These are phyloP conservation scores for Alisma plantagoaquatica DNA, from an alignment of 106 monocot genomes.

Conservation along the genomic window DNA sequence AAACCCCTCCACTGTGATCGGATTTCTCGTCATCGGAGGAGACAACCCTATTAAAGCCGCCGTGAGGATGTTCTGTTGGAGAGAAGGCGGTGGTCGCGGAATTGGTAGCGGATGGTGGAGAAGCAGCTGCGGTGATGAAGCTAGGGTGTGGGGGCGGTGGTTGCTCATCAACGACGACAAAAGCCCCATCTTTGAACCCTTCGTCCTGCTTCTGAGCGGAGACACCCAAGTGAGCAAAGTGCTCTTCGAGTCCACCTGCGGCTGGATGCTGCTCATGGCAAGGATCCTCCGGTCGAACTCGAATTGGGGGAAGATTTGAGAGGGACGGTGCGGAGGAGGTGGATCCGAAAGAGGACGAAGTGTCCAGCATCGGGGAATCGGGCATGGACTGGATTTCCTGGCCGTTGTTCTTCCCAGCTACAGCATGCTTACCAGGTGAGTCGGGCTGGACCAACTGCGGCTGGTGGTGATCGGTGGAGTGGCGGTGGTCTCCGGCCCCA, in stretches of 20 bases:
- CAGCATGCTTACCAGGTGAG: conserved; percentile 23
- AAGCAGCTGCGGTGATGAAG: too few species aligned
- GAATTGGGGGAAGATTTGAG: conserved; percentile 73
- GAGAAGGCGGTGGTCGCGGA: conserved; percentile 14
- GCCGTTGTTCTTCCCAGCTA: conserved; percentile 2
- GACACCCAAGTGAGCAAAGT: conserved; percentile 45
- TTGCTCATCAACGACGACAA: not conserved
- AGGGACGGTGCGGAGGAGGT: conserved; percentile 60
- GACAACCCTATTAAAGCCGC: conserved; percentile 6
- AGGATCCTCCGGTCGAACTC: conserved; percentile 45
- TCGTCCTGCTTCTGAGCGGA: conserved; percentile 14
- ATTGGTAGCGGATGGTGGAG: not conserved
- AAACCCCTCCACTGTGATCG: conserved; percentile 17
- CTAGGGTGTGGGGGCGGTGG: too few species aligned
- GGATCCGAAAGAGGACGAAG: conserved; percentile 68
- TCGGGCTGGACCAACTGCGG: conserved; percentile 25
- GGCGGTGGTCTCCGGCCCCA: conserved; percentile 16
- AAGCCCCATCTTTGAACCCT: conserved; percentile 1
- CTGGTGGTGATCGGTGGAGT: conserved; percentile 2
- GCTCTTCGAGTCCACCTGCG: conserved; percentile 34
- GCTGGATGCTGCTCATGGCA: conserved; percentile 12
- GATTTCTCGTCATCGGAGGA: conserved; percentile 59
- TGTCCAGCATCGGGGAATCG: conserved; percentile 72
- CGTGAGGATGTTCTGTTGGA: conserved; percentile 32
- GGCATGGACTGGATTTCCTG: conserved; percentile 59